Evolutionary conservation across 306 rosid genomes (phyloP).

Genomic region (Glycine latifolia): DNA sequence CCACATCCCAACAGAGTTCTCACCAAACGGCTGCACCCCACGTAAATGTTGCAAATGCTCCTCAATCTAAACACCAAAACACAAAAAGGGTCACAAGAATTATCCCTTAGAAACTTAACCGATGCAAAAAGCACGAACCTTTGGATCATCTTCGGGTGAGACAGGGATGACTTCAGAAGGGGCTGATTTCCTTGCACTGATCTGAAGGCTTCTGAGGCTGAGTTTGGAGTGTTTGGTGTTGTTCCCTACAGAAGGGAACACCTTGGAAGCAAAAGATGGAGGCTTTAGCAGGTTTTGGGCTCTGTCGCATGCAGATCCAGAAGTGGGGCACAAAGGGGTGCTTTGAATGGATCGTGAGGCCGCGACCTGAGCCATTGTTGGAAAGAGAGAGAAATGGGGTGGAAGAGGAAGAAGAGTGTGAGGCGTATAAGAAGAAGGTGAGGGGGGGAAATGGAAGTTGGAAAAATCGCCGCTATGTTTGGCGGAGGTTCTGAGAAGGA

Average conservation of each 20-base stretch:
- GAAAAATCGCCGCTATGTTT: conserved; percentile 53
- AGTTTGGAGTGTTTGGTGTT: conserved; percentile 46
- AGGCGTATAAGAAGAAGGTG: not conserved
- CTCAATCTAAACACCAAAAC: conserved; percentile 55
- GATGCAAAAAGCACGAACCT: conserved; percentile 56
- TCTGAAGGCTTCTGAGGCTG: conserved; percentile 40
- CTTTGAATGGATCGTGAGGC: conserved; percentile 78
- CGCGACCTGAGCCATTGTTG: conserved; percentile 79
- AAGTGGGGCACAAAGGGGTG: conserved; percentile 53
- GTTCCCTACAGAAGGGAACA: conserved; percentile 43
- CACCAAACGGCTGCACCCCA: conserved; percentile 59
- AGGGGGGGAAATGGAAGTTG: conserved; percentile 42
- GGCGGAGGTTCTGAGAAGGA: conserved; percentile 71
- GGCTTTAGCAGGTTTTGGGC: conserved; percentile 59
- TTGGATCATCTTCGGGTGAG: conserved; percentile 72
- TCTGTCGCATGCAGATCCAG: conserved; percentile 67
- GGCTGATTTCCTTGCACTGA: conserved; percentile 65
- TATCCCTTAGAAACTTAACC: not conserved
- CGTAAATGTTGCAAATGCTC: conserved; percentile 63
- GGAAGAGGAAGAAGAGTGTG: not conserved
- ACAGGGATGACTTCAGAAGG: conserved; percentile 74
- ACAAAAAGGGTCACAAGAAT: conserved; percentile 43
- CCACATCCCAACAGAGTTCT: conserved; percentile 74
- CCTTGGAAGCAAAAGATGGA: conserved; percentile 53
- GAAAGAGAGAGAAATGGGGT: not conserved